These are phyloP conservation scores for Tilletia caries DNA, from an alignment of 1,284 basidiomycete genomes.

Conservation along the genomic window DNA sequence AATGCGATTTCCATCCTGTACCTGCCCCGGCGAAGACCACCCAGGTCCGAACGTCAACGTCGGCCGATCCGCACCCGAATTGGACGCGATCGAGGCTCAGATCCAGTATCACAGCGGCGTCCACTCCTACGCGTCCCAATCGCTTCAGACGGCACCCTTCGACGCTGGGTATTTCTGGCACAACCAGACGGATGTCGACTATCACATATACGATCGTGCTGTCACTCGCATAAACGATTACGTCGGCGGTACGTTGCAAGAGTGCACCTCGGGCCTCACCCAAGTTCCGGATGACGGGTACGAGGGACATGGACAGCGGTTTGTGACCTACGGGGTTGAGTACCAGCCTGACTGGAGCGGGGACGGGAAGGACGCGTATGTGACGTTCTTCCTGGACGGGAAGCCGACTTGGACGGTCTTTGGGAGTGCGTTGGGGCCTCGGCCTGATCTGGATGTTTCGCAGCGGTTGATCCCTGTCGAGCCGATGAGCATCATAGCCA, in stretches of 20 bases:
- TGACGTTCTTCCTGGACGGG: constrained; percentile 26
- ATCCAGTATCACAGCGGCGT: constrained; percentile 17
- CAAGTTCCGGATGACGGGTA: constrained; percentile 19
- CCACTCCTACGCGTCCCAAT: constrained; percentile 21
- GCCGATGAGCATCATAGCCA: constrained; percentile 25
- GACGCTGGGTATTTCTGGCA: constrained; percentile 21
- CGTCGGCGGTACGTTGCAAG: constrained; percentile 20
- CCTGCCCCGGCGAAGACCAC: constrained; percentile 26
- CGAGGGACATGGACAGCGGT: constrained; percentile 15
- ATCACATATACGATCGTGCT: constrained; percentile 13
- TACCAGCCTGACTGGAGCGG: constrained; percentile 21
- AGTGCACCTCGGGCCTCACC: constrained; percentile 19
- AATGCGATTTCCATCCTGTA: constrained; percentile 23
- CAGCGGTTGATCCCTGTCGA: constrained; percentile 16
- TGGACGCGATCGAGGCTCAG: constrained; percentile 25
- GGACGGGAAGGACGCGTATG: constrained; percentile 14
- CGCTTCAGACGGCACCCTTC: constrained; percentile 26
- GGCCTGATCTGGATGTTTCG: constrained; percentile 17
- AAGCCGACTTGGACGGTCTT: constrained; percentile 22
- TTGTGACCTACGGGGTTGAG: constrained; percentile 21
- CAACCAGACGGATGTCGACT: constrained; percentile 15
- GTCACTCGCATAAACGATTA: constrained; percentile 21
- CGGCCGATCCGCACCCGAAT: constrained; percentile 21
- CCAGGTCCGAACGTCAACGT: constrained; percentile 24
- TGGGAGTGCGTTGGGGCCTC: constrained; percentile 18